Conservation (phyloP, 495 filamentous ascomycete genomes). For the Aspergillus carlsbadensis region DNA sequence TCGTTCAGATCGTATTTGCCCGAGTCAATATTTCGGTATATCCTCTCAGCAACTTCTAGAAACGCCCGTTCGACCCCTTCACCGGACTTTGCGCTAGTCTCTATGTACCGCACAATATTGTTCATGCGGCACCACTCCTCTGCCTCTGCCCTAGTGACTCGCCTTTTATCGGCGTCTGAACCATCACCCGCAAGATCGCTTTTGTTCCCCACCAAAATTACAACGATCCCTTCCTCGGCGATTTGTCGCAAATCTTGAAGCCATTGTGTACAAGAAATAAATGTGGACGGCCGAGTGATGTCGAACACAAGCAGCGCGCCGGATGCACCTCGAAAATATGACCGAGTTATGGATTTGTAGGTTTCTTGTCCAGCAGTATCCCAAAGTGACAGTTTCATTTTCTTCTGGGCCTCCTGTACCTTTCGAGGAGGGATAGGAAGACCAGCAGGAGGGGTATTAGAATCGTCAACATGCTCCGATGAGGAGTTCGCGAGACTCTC, state of each 20-base stretch:
- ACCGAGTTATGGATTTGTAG: conserved; percentile 91
- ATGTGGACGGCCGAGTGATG: conserved; percentile 82
- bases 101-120: conserved; percentile 83
- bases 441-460: conserved; percentile 24
- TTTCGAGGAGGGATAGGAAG: conserved; percentile 40
- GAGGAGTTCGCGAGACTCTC: conserved; percentile 12
- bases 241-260: conserved; percentile 88
- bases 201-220: conserved; percentile 95
- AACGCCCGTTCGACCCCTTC: conserved; percentile 93
- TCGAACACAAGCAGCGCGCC: conserved; percentile 95
- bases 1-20: conserved; percentile 95
- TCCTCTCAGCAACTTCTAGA: conserved; percentile 85
- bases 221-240: conserved; percentile 89
- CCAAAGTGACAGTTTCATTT: conserved; percentile 84
- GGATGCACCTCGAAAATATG: conserved; percentile 91
- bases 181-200: conserved; percentile 64
- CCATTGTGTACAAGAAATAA: conserved; percentile 83
- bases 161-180: conserved; percentile 61
- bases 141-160: conserved; percentile 76
- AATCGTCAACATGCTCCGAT: conserved; percentile 4
- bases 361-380: conserved; percentile 98
- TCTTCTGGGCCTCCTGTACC: conserved; percentile 55
- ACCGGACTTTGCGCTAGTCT: conserved; percentile 93
- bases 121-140: conserved; percentile 83
- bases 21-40: conserved; percentile 91